Conservation (phyloP, 495 filamentous ascomycete genomes). For the Pseudomonodictys pantanalensis region DNA sequence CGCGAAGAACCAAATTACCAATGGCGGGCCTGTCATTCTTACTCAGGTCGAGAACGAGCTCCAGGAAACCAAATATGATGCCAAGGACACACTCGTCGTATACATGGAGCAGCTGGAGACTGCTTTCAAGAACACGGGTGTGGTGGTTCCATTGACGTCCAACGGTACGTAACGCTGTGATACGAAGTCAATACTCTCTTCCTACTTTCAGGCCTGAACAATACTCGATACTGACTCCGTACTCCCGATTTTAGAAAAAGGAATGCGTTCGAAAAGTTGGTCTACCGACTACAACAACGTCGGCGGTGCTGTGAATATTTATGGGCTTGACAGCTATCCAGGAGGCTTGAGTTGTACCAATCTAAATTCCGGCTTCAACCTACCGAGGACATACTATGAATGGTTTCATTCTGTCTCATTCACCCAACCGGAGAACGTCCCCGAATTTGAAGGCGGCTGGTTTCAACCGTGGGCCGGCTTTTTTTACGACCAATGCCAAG, state of each 20-base stretch:
- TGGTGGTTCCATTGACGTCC: slow-evolving; percentile 51
- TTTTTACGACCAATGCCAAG: slow-evolving; percentile 48
- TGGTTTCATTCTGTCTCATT: slow-evolving; percentile 57
- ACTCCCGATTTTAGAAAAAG: too few relatives aligned
- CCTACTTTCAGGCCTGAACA: too few relatives aligned
- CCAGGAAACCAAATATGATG: slow-evolving; percentile 43
- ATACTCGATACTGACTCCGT: too few relatives aligned
- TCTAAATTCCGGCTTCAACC: slow-evolving; percentile 48
- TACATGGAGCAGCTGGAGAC: slow-evolving; percentile 54
- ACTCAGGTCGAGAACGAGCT: slow-evolving; percentile 56
- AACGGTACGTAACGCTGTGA: slow-evolving; percentile 35
- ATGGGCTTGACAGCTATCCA: slow-evolving; percentile 56
- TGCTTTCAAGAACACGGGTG: slow-evolving; percentile 48
- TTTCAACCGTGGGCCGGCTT: slow-evolving; percentile 55
- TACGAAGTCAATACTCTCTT: too few relatives aligned
- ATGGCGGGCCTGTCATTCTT: slow-evolving; percentile 54
- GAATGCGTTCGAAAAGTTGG: slow-evolving; percentile 51
- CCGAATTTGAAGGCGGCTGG: slow-evolving; percentile 56
- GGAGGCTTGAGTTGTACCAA: slow-evolving; percentile 55
- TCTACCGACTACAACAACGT: slow-evolving; percentile 55
- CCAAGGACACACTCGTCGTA: slow-evolving; percentile 44
- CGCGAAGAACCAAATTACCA: slow-evolving; percentile 50
- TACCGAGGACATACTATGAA: slow-evolving; percentile 54
- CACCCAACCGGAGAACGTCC: slow-evolving; percentile 52
- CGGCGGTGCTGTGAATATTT: slow-evolving; percentile 55